phyloP scores from a whole-genome alignment of 75 land plant species.

The Selaginella tamariscina region DNA sequence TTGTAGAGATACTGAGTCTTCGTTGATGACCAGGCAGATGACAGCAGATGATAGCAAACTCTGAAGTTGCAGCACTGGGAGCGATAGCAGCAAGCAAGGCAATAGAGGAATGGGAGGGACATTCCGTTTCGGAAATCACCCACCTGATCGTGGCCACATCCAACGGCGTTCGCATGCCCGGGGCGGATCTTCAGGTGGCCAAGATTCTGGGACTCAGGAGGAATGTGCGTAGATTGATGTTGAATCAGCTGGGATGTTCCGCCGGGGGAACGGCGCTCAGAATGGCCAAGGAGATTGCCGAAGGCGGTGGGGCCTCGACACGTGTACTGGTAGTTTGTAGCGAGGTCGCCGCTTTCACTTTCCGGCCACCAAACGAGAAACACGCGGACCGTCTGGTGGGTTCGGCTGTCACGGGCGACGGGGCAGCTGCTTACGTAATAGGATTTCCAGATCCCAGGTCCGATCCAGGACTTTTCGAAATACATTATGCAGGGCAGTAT shows the following conservation, averaged over 20 bases:
- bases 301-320: neutral
- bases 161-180: slow-evolving; percentile 9
- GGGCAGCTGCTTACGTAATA: neutral
- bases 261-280: neutral
- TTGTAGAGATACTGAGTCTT: neutral
- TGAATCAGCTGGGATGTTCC: neutral
- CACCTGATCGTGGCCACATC: slow-evolving; percentile 8
- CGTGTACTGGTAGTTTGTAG: slow-evolving; percentile 19
- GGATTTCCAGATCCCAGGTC: neutral
- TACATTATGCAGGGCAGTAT: neutral
- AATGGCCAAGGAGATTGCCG: slow-evolving; percentile 8
- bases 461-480: neutral
- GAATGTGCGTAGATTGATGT: slow-evolving; percentile 1
- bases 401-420: slow-evolving; percentile 5
- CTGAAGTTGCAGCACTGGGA: neutral
- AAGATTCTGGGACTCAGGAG: slow-evolving; percentile 2
- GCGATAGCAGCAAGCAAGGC: neutral
- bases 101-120: neutral
- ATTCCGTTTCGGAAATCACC: neutral
- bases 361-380: slow-evolving; percentile 14
- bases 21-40: neutral
- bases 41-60: neutral
- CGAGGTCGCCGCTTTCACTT: slow-evolving; percentile 15
- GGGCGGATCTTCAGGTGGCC: neutral
- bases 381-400: slow-evolving; percentile 28